A percentile compares a stretch with the other conserved stretches of the same genome.
Conservation (phyloP, 768 basidiomycete species). For the Russula sp. region DNA sequence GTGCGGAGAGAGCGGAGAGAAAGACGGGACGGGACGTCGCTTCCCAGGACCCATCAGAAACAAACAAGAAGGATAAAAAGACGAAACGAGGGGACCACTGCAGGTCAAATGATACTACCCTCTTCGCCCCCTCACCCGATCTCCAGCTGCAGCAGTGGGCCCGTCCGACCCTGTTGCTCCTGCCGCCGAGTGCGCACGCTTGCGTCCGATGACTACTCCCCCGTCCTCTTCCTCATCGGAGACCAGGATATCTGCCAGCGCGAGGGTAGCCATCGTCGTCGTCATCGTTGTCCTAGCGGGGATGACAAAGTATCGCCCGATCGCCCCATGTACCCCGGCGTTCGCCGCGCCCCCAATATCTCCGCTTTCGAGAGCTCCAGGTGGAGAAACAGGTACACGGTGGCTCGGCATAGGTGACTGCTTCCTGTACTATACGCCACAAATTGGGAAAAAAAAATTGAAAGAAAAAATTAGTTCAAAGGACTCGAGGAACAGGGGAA, state of each 20-base stretch:
- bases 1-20: not conserved
- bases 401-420: not conserved
- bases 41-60: not conserved
- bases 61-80: constrained; percentile 1
- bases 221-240: not conserved
- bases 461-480: not conserved
- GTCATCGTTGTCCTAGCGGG: not conserved
- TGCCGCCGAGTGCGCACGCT: constrained; percentile 17
- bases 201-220: constrained; percentile 12
- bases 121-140: constrained; percentile 18
- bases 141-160: not conserved
- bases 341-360: constrained; percentile 12
- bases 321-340: constrained; percentile 18
- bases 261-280: not conserved
- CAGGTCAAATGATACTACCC: constrained; percentile 1
- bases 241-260: not conserved
- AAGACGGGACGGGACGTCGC: not conserved
- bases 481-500: not conserved
- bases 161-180: not conserved
- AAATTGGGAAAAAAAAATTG: not conserved
- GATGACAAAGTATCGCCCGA: constrained; percentile 14
- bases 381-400: not conserved
- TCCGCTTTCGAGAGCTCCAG: not conserved
- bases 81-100: too few relatives aligned
- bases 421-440: constrained; percentile 35